These are phyloP conservation scores for Rubia tinctorum DNA, from an alignment of 305 asterid species.

Conservation along the genomic window DNA sequence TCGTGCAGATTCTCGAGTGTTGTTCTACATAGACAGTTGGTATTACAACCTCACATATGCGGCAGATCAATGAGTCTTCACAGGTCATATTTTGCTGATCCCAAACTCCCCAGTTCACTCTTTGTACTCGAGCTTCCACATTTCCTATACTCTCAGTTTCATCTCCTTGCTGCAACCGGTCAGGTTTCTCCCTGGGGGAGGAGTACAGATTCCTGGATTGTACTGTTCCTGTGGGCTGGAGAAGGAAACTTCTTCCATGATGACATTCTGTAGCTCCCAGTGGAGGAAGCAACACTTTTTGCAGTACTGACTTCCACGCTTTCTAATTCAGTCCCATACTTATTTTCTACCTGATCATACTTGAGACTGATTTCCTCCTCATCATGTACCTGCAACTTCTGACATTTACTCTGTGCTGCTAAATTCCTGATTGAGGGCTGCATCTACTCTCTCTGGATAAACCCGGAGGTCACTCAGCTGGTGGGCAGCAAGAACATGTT, in stretches of 20 bases:
- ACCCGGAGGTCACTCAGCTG: conserved; percentile 90
- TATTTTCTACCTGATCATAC: conserved; percentile 45
- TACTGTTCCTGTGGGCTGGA: conserved; percentile 57
- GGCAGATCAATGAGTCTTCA: conserved; percentile 90
- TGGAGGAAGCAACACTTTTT: conserved; percentile 63
- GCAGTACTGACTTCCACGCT: conserved; percentile 52
- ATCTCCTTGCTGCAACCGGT: conserved; percentile 36
- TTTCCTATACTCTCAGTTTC: conserved; percentile 37
- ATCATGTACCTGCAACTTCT: conserved; percentile 42
- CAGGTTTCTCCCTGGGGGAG: conserved; percentile 41
- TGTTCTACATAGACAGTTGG: conserved; percentile 92
- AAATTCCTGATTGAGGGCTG: conserved; percentile 22
- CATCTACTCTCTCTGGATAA: conserved; percentile 56
- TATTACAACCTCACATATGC: conserved; percentile 98
- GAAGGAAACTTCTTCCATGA: conserved; percentile 98
- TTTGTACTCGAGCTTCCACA: conserved; percentile 37
- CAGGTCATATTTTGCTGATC: conserved; percentile 73
- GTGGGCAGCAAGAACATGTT: conserved; percentile 57
- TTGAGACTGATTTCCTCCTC: conserved; percentile 26
- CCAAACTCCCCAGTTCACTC: conserved; percentile 64
- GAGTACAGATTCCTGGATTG: conserved; percentile 43
- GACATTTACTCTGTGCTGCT: conserved; percentile 29
- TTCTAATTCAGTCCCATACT: conserved; percentile 12
- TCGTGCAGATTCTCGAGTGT: conserved; percentile 94
- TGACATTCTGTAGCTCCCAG: conserved; percentile 86